Percentiles rank a stretch among this genome's conserved stretches.
These are phyloP conservation scores for Neurospora sp. DNA, from an alignment of 495 filamentous ascomycete genomes.

Conservation along the genomic window DNA sequence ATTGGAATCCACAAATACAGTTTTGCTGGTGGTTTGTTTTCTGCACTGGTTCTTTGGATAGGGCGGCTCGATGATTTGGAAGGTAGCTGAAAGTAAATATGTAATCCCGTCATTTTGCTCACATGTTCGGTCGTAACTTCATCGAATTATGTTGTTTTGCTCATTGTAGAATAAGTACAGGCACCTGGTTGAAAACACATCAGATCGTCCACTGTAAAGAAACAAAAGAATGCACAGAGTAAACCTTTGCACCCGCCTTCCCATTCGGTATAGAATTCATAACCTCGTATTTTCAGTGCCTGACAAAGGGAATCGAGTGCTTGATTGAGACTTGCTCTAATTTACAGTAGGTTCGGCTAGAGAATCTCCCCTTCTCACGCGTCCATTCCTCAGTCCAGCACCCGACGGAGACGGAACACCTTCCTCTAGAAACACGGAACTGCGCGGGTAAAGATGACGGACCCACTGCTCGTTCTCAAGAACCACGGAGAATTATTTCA, in stretches of 20 bases:
- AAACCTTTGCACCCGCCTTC: not conserved
- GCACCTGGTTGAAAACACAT: not conserved
- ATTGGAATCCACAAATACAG: not conserved
- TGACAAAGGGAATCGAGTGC: slow-evolving; percentile 43
- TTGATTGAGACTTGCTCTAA: slow-evolving; percentile 36
- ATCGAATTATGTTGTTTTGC: not conserved
- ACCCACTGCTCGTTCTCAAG: slow-evolving; percentile 21
- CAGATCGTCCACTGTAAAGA: not conserved
- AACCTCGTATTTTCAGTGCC: not conserved
- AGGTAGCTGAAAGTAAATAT: not conserved
- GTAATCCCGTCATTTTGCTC: not conserved
- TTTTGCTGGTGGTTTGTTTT: not conserved
- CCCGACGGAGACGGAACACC: slow-evolving; percentile 26
- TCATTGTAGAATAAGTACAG: not conserved
- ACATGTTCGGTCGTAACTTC: not conserved
- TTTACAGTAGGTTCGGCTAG: slow-evolving; percentile 37
- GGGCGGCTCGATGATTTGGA: not conserved
- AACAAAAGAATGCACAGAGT: not conserved
- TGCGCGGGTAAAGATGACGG: slow-evolving; percentile 38
- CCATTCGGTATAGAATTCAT: not conserved
- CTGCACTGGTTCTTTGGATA: not conserved
- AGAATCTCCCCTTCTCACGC: slow-evolving; percentile 30
- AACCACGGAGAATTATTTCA: slow-evolving; percentile 18
- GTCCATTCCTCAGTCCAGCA: slow-evolving; percentile 30
- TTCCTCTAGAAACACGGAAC: slow-evolving; percentile 36